A percentile compares a stretch with the other conserved stretches of the same genome.
Evolutionary conservation across 2,329 filamentous ascomycete genomes (phyloP).

Genomic region (Zopfia rhizophila): DNA sequence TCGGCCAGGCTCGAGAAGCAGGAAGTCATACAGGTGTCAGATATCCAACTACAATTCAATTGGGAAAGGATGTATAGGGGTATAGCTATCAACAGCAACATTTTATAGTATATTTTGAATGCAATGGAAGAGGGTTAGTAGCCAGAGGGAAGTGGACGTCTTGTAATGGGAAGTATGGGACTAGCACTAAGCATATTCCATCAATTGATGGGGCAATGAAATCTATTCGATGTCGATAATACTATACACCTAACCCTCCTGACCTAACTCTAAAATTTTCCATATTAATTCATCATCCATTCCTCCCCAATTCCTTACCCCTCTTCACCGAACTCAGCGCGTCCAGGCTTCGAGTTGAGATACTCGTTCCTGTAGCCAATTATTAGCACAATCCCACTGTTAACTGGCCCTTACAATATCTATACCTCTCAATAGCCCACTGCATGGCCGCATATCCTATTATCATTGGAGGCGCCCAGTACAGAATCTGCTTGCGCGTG

Average conservation of each 20-base stretch:
- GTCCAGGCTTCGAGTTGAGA: slow-evolving; percentile 79
- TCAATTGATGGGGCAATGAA: no score
- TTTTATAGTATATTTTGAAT: no score
- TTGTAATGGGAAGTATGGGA: no score
- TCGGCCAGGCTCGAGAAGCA: no score
- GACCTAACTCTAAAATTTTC: slow-evolving; percentile 4
- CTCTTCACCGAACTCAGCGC: slow-evolving; percentile 57
- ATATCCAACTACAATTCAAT: no score
- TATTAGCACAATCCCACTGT: not conserved
- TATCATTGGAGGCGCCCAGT: slow-evolving; percentile 80
- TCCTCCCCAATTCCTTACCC: slow-evolving; percentile 44
- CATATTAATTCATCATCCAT: not conserved
- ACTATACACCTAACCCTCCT: slow-evolving; percentile 14
- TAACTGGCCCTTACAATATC: not conserved
- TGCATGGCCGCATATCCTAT: slow-evolving; percentile 81
- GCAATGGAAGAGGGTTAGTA: slow-evolving; percentile 2
- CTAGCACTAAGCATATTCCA: no score
- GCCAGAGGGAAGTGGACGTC: no score
- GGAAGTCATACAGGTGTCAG: no score
- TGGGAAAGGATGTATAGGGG: no score
- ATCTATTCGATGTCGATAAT: slow-evolving; percentile 16
- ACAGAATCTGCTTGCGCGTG: slow-evolving; percentile 84
- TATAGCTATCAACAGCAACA: no score
- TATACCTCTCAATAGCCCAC: slow-evolving; percentile 89
- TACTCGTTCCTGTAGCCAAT: slow-evolving; percentile 71